Evolutionary conservation across 2,329 filamentous ascomycete species (phyloP), one percentile per base, ranked within the genome.

Genomic region (Fusarium anguioides): DNA sequence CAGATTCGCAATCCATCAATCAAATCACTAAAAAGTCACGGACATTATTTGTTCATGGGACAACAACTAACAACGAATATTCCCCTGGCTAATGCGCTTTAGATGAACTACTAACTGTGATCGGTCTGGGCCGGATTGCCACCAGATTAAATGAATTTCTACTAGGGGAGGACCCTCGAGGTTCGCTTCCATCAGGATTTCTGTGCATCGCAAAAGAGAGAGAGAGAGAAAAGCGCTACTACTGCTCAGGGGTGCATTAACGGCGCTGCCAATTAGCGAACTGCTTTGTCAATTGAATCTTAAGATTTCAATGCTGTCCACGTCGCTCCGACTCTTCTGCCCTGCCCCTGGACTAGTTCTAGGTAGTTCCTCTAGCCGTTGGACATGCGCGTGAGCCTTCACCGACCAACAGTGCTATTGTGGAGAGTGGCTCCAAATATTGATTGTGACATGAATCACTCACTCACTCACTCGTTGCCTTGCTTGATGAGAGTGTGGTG

Each of bases 51-150:
- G 33, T 52, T 31, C 56, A 45, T 57, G 27, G 31, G 40, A 48
- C 27, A 52, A 62, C 41, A n/a, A n/a, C n/a, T n/a, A n/a, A n/a
- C n/a, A n/a, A n/a, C n/a, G n/a, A n/a, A n/a, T n/a, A 60, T 49
- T 33, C 46, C 54, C 64, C 64, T 68, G 37, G 42, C 50, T 50
- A 21, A 44, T 63, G 40, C 24, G 53, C 39, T 26, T 60, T 60
- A 52, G 55, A 60, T 35, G 58, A 63, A 58, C 37, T 63, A 37
- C 60, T 68, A 68, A 66, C 60, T 52, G 29, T 50, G 65, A 65
- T 65, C 44, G 60, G 65, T 50, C 29, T 68, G 66, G 61, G 14
- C 37, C 29, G 37, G 46, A 45, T 41, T 36, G 39, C 35, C 27
- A 59, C 31, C 40, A 51, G 40, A 56, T 47, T 57, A 39, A 24